Evolutionary conservation across 164 flowering plant genomes (phyloP), one percentile per base, ranked within the genome.

Genomic region (Echeveria elegans): DNA sequence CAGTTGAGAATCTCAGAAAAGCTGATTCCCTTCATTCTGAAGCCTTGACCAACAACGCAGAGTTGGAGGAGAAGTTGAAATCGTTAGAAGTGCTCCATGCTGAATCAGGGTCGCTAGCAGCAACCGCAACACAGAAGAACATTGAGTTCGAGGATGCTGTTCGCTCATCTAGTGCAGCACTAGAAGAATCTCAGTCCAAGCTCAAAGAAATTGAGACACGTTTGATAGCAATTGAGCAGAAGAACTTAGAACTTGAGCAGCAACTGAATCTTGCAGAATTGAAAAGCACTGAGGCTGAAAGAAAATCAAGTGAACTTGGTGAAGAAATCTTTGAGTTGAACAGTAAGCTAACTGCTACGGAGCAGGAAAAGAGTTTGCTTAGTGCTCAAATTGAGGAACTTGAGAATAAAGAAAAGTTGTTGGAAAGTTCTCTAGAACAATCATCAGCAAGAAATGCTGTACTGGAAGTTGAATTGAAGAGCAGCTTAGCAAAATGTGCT

Each of bases 41-140:
- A 75, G 88, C 93, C 26, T 60, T 86, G 81, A 73, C 82, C 26
- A 78, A 82, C 67, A 87, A 79, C 63, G 72, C 71, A 31, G 97
- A 91, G 71, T 82, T 89, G 67, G 92, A 89, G 69, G 72, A 86
- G 79, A 87, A 81, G 76, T 29, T 89, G 74, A 82, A 81, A 73
- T 81, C 85, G 23, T 70, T 85, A 48, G 92, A 88, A 68, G 85
- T 75, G 29, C 84, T 81, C 26, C 85, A 84, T 70, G 71, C 43
- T 45, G 89, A 88, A 77, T 71, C 86, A 24, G 86, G 79, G 12
- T 64, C 75, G 65, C 78, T 79, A 28, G 82, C 82, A 50, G 71
- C 76, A 60, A 70, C 79, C 45, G 84, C 85, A 30, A 67, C 79
- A 64, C 81, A 81, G 60, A 84, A 74, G 77, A 88, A 75, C 74